Conservation (phyloP, 2,329 filamentous ascomycete species). For the Podosphaera xanthii region DNA sequence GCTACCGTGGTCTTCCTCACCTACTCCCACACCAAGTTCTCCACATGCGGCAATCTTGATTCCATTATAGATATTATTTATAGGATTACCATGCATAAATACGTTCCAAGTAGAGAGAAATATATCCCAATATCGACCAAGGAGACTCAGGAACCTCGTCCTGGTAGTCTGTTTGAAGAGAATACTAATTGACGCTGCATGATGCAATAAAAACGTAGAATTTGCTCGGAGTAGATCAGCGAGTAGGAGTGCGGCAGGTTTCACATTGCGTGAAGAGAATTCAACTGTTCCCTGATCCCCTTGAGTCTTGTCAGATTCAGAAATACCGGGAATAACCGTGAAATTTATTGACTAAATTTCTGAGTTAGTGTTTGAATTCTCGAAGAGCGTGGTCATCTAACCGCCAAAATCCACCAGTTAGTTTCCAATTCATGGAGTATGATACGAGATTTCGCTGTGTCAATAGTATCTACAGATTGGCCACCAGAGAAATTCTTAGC, state of each 20-base stretch:
- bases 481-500: conserved; percentile 67
- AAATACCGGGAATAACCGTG: conserved; percentile 44
- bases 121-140: conserved; percentile 63
- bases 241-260: conserved; percentile 54
- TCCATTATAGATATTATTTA: conserved; percentile 53
- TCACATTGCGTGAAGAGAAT: conserved; percentile 78
- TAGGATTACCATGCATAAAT: conserved; percentile 72
- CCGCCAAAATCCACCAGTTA: conserved; percentile 89
- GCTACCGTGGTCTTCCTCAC: conserved; percentile 85
- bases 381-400: conserved; percentile 23
- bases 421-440: conserved; percentile 69
- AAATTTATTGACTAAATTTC: conserved; percentile 48
- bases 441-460: conserved; percentile 74
- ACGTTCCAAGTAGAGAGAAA: conserved; percentile 63
- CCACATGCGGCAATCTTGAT: conserved; percentile 77
- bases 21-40: conserved; percentile 80
- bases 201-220: conserved; percentile 66
- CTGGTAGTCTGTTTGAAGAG: conserved; percentile 44
- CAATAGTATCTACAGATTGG: conserved; percentile 57
- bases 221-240: conserved; percentile 69
- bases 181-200: conserved; percentile 49
- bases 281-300: conserved; percentile 26
- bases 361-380: conserved; percentile 5
- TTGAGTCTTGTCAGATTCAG: conserved; percentile 15
- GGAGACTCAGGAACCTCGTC: conserved; percentile 43